phyloP scores from a whole-genome alignment of 192 early-diverging fungal species.

The Coemansia sp. region DNA sequence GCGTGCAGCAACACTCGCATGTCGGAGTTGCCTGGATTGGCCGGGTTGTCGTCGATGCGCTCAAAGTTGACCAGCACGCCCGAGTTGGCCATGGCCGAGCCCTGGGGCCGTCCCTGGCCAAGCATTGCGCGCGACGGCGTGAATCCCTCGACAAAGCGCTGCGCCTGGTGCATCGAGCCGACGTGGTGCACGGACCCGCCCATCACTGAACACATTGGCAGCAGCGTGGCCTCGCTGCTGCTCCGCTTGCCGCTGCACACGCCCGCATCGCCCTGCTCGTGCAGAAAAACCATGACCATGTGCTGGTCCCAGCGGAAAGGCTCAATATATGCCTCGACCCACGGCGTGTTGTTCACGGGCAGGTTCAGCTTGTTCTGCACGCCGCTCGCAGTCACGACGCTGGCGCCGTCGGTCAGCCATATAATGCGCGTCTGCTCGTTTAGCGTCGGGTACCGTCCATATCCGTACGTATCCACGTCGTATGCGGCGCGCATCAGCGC shows the following conservation, averaged over 20 bases:
- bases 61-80: conserved; percentile 69
- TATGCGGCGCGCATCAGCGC: conserved; percentile 60
- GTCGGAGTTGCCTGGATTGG: conserved; percentile 38
- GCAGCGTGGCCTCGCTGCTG: conserved; percentile 57
- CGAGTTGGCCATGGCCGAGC: conserved; percentile 19
- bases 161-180: conserved; percentile 54
- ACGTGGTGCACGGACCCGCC: conserved; percentile 60
- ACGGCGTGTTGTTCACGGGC: conserved; percentile 59
- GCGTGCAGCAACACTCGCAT: conserved; percentile 35
- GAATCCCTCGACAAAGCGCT: conserved; percentile 65
- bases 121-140: conserved; percentile 18
- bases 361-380: conserved; percentile 65
- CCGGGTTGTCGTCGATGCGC: conserved; percentile 53
- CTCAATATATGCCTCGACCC: conserved; percentile 66
- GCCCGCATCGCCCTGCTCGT: conserved; percentile 32
- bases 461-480: conserved; percentile 66
- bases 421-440: conserved; percentile 67
- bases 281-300: conserved; percentile 63
- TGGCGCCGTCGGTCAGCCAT: conserved; percentile 78
- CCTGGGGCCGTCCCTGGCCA: conserved; percentile 19
- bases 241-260: conserved; percentile 37
- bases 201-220: conserved; percentile 68
- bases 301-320: conserved; percentile 86
- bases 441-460: conserved; percentile 66
- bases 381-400: conserved; percentile 50